Conservation (phyloP, 78 protist species). For the Dictyostelium firmibasis region DNA sequence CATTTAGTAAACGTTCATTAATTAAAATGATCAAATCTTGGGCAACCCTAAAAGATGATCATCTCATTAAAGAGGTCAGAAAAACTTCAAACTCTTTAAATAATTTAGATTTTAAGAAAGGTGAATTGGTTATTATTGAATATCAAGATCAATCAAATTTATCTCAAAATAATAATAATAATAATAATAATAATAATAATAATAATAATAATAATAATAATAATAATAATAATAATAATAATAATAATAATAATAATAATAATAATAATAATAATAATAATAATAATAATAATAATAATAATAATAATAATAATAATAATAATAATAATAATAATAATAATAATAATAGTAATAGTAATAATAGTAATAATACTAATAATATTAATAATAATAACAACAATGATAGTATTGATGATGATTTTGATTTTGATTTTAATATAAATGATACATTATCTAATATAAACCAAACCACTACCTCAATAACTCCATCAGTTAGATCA, state of each 20-base stretch:
- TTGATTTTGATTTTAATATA: neutral
- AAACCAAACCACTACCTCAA: neutral
- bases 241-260: neutral
- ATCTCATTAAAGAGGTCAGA: constrained; percentile 42
- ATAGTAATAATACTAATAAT: neutral
- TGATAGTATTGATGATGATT: neutral
- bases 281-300: neutral
- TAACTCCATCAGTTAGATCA: neutral
- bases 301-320: neutral
- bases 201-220: constrained; percentile 1
- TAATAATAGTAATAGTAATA: neutral
- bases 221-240: neutral
- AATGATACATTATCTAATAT: neutral
- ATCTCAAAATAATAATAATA: neutral
- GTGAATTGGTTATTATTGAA: constrained; percentile 59
- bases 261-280: neutral
- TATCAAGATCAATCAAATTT: neutral
- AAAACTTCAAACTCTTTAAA: constrained; percentile 28
- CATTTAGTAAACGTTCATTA: constrained; percentile 56
- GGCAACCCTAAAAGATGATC: constrained; percentile 64
- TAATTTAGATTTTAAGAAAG: constrained; percentile 44
- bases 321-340: neutral
- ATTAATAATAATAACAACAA: neutral
- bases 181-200: neutral
- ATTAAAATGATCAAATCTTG: constrained; percentile 52